Base-by-base conservation (phyloP, 1,139 yeast genomes). In the Suhomyces terraborum region DNA sequence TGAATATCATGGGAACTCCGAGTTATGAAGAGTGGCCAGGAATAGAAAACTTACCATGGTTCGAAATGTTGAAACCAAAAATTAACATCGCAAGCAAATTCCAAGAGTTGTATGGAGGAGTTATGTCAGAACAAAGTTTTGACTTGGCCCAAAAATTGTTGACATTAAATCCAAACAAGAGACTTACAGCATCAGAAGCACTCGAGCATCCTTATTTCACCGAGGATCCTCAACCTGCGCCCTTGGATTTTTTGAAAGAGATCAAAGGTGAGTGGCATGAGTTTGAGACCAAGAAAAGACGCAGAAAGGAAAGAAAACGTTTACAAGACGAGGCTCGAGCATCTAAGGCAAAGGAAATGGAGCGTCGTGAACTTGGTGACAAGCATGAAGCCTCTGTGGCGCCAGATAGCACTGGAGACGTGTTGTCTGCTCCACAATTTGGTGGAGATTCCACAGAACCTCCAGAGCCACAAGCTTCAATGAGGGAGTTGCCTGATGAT, bases 221-320 rank as follows among this genome's bases (percentile, higher is more conserved):
- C 5, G 85, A 83, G 43, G 81, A 75, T 3, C 82, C 86, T 1
- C 77, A 75, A 47, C 82, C 84, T 2, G 67, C 75, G 34, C 59
- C 61, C 5, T 62, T 82, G 37, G 66, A 66, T 10, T 74, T 82
- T 43, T 67, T 84, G 50, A 68, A 74, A 36, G 78, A 75, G 12
- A 67, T 83, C 30, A 74, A 76, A 42, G 89, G 89, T 2, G 98
- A 94, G 61, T 91, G 98, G 95, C 98, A 93, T 59, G 98, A 93
- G 58, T 91, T 85, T 61, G 98, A 93, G 58, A 95, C 96, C 4
- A 89, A 93, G 62, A 84, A 82, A 64, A 79, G 88, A 54, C 72
- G 94, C 55, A 74, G 87, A 51, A 82, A 75, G 54, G 80, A 78
- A 58, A 71, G 82, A 32, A 71, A 71, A 45, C 56, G 73, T 42